Evolutionary conservation across 2,329 filamentous ascomycete genomes (phyloP).

Genomic region (Colletotrichum simmondsii): DNA sequence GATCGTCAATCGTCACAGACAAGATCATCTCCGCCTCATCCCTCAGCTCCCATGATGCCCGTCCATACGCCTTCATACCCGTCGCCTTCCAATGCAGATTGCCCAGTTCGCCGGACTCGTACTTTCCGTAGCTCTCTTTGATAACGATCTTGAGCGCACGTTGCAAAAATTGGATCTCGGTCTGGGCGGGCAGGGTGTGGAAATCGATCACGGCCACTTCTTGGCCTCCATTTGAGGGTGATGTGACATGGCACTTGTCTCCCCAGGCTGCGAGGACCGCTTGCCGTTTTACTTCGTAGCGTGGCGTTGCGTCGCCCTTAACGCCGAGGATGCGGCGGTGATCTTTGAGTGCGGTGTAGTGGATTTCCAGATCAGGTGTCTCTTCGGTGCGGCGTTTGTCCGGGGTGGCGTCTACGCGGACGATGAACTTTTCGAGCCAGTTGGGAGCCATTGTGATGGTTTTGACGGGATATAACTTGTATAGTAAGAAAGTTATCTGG

Average conservation of each 20-base stretch:
- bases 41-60: slow-evolving; percentile 19
- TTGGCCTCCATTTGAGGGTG: background rate
- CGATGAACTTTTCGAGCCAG: slow-evolving; percentile 22
- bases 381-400: slow-evolving; percentile 16
- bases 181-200: background rate
- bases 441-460: slow-evolving; percentile 8
- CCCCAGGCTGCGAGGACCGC: slow-evolving; percentile 6
- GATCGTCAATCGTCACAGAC: slow-evolving; percentile 7
- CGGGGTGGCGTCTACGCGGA: slow-evolving; percentile 8
- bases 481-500: background rate
- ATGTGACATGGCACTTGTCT: slow-evolving; percentile 13
- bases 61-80: slow-evolving; percentile 5
- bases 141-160: background rate
- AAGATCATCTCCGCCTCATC: slow-evolving; percentile 1
- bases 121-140: background rate
- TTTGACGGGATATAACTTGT: background rate
- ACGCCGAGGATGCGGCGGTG: slow-evolving; percentile 18
- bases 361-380: slow-evolving; percentile 2
- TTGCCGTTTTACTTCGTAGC: slow-evolving; percentile 20
- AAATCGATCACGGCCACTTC: slow-evolving; percentile 19
- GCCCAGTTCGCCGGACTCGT: background rate
- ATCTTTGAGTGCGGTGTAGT: slow-evolving; percentile 12
- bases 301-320: slow-evolving; percentile 2
- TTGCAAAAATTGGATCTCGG: background rate
- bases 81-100: slow-evolving; percentile 13